These are phyloP conservation scores for Rhipidocladum racemiflorum DNA, from an alignment of 176 grass and related monocot species.

Conservation along the genomic window DNA sequence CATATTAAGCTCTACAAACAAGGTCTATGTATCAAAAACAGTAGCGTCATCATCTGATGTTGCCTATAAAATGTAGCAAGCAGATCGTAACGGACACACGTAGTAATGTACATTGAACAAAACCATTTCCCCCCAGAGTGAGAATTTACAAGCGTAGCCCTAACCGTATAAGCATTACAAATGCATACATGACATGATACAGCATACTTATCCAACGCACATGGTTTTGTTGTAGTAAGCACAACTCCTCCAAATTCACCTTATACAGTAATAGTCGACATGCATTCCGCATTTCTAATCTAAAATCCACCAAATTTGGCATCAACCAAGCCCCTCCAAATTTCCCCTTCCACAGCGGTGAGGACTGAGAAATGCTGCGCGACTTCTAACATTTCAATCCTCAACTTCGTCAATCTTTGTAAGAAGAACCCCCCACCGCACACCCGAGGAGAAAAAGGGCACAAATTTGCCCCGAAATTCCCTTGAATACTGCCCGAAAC, in stretches of 20 bases:
- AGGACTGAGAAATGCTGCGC: neutral
- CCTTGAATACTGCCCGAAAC: neutral
- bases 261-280: neutral
- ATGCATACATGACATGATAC: neutral
- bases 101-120: neutral
- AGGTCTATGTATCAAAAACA: neutral
- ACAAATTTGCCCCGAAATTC: neutral
- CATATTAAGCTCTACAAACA: neutral
- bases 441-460: neutral
- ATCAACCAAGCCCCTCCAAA: neutral
- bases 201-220: neutral
- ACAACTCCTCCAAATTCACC: neutral
- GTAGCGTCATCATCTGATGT: neutral
- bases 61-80: neutral
- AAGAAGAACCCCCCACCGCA: neutral
- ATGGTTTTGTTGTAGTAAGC: neutral
- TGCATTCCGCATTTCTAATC: neutral
- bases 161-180: neutral
- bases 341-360: neutral
- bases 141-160: neutral
- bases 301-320: neutral
- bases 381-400: neutral
- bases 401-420: neutral
- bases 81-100: neutral
- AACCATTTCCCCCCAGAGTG: neutral